Conservation (phyloP, 2,329 filamentous ascomycete genomes). For the Fusarium verrucosum region DNA sequence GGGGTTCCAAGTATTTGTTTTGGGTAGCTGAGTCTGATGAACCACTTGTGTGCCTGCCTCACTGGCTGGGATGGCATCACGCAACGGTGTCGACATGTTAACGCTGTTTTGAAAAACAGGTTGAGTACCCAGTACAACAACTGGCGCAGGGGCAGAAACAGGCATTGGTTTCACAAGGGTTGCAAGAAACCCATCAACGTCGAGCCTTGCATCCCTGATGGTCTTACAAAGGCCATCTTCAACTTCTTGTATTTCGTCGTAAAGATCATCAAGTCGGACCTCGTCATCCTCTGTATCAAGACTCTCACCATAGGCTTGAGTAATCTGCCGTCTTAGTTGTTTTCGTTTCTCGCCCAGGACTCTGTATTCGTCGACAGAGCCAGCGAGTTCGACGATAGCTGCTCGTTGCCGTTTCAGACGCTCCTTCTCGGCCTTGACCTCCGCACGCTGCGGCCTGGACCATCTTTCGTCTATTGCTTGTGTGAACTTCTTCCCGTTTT, state of each 20-base stretch:
- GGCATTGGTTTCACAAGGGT: conserved; percentile 23
- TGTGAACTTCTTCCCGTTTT: conserved; percentile 60
- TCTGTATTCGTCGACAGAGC: conserved; percentile 55
- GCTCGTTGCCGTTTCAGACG: conserved; percentile 57
- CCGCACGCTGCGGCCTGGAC: conserved; percentile 56
- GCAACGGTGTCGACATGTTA: conserved; percentile 48
- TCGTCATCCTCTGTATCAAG: conserved; percentile 64
- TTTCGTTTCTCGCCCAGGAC: conserved; percentile 56
- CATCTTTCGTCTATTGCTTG: conserved; percentile 58
- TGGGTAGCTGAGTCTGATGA: conserved; percentile 60
- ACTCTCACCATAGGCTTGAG: conserved; percentile 60
- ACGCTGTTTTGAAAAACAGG: conserved; percentile 44
- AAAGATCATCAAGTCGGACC: conserved; percentile 58
- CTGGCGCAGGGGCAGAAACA: conserved; percentile 9
- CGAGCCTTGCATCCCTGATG: conserved; percentile 58
- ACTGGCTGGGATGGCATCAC: conserved; percentile 45
- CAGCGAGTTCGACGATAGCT: conserved; percentile 53
- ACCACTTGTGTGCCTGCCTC: conserved; percentile 58
- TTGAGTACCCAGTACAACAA: conserved; percentile 59
- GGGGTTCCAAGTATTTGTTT: conserved; percentile 39
- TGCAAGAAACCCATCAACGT: conserved; percentile 53
- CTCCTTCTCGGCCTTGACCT: conserved; percentile 62
- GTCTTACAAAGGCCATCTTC: conserved; percentile 55
- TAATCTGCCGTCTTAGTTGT: conserved; percentile 57
- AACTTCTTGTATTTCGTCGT: conserved; percentile 55